Conservation (phyloP, 805 yeast species). For the Spathaspora sp. region DNA sequence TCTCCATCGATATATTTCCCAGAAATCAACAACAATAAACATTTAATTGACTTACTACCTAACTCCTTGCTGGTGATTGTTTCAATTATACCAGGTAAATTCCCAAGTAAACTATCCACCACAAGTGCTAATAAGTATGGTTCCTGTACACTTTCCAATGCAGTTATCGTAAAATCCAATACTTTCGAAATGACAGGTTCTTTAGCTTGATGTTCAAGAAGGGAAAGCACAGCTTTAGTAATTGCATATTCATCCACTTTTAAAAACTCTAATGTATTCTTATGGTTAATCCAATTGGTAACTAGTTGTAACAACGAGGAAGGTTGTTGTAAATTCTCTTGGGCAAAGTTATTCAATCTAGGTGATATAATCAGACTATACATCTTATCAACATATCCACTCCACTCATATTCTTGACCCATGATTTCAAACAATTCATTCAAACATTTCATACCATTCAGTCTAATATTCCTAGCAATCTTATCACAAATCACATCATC, state of each 20-base stretch:
- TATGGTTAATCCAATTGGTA: constrained; percentile 46
- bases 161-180: constrained; percentile 48
- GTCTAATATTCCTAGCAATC: constrained; percentile 58
- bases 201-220: constrained; percentile 60
- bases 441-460: constrained; percentile 63
- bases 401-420: constrained; percentile 56
- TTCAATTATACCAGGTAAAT: constrained; percentile 49
- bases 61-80: constrained; percentile 41
- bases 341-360: constrained; percentile 62
- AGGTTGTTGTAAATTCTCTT: constrained; percentile 78
- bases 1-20: constrained; percentile 53
- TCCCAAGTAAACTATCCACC: constrained; percentile 52
- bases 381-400: constrained; percentile 42
- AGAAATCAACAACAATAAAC: constrained; percentile 51
- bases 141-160: constrained; percentile 27
- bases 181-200: constrained; percentile 58
- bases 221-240: constrained; percentile 49
- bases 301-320: constrained; percentile 72
- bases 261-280: constrained; percentile 48
- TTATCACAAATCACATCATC: constrained; percentile 25
- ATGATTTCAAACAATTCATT: constrained; percentile 51
- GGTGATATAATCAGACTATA: constrained; percentile 56
- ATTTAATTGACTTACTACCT: constrained; percentile 48
- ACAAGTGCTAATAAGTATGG: constrained; percentile 50
- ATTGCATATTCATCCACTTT: constrained; percentile 55